These are phyloP conservation scores for Talaromyces albobiverticillius DNA, from an alignment of 2,329 filamentous ascomycete genomes.

Conservation along the genomic window DNA sequence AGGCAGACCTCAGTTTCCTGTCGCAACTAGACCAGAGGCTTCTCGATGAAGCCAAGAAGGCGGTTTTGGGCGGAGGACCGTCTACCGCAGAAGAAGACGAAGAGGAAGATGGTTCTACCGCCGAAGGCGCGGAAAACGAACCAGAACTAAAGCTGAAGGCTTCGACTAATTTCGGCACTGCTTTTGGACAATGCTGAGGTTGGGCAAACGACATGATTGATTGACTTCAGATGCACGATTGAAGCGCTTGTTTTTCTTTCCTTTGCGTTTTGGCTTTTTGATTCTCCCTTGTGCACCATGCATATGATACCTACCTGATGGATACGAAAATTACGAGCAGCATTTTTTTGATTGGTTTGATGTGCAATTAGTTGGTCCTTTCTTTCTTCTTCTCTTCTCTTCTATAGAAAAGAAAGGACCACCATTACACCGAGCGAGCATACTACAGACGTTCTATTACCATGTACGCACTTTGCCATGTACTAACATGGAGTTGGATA, in stretches of 20 bases:
- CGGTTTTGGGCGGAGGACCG: constrained; percentile 19
- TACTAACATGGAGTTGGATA: neutral
- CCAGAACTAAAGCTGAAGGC: constrained; percentile 42
- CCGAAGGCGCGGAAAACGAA: constrained; percentile 18
- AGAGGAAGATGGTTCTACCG: constrained; percentile 20
- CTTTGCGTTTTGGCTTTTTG: neutral
- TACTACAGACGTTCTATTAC: neutral
- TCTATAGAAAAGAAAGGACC: neutral
- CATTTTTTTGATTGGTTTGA: neutral
- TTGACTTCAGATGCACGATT: neutral
- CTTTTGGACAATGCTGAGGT: constrained; percentile 35
- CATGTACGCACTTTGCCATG: neutral
- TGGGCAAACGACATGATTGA: too few relatives aligned
- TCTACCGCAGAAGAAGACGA: constrained; percentile 24
- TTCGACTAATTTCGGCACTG: constrained; percentile 48
- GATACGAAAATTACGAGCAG: neutral
- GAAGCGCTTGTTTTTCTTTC: neutral
- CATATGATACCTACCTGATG: neutral
- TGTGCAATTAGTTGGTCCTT: neutral
- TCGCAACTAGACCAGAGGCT: constrained; percentile 43
- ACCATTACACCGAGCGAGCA: neutral
- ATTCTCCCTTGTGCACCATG: neutral
- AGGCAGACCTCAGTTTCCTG: constrained; percentile 40
- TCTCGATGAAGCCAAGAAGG: constrained; percentile 37
- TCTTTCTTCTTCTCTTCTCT: neutral